phyloP scores from a whole-genome alignment of 805 yeast genomes.

The Suhomyces canberraensis region DNA sequence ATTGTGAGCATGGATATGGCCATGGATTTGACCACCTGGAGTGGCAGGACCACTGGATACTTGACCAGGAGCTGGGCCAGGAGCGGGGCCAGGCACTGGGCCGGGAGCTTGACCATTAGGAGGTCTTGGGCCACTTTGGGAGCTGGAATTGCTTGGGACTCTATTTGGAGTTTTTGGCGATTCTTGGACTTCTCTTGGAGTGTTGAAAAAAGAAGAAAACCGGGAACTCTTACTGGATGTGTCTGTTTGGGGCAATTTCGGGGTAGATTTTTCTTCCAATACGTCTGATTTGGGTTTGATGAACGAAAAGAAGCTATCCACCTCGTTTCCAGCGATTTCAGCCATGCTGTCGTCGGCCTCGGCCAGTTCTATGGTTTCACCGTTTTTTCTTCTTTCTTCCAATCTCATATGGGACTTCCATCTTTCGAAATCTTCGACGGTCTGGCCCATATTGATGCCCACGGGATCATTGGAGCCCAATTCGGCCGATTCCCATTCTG shows the following conservation, averaged over 20 bases:
- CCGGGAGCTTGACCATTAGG: no score
- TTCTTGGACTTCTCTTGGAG: conserved; percentile 4
- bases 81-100: no score
- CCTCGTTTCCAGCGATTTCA: conserved; percentile 33
- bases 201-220: conserved; percentile 33
- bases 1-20: no score
- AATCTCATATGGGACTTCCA: conserved; percentile 55
- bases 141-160: no score
- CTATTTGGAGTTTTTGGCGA: conserved; percentile 2
- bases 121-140: no score
- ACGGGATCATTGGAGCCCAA: conserved; percentile 23
- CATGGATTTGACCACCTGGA: no score
- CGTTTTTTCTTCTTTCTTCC: conserved; percentile 47
- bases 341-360: not conserved
- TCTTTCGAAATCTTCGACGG: conserved; percentile 56
- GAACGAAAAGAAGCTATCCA: conserved; percentile 43
- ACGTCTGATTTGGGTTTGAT: conserved; percentile 26
- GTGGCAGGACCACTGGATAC: no score
- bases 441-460: conserved; percentile 41
- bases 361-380: conserved; percentile 23
- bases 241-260: conserved; percentile 9
- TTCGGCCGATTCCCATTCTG: conserved; percentile 39
- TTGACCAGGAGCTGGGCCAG: no score
- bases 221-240: conserved; percentile 29
- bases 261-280: conserved; percentile 3